Evolutionary conservation across 163 green algal genomes (phyloP).

Genomic region (Scenedesmus sp.): DNA sequence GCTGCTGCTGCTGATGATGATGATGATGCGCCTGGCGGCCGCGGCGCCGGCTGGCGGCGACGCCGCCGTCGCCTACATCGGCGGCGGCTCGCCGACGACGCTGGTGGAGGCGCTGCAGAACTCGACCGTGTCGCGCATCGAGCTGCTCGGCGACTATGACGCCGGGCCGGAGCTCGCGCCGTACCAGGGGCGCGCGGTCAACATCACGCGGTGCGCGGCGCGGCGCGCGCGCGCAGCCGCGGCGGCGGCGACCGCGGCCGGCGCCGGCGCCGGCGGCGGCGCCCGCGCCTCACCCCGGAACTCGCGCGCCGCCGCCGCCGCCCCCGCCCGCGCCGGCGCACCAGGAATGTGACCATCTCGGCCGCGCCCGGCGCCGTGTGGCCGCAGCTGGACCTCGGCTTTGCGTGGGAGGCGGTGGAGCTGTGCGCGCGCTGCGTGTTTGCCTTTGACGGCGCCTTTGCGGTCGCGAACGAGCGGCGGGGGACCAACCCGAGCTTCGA

Average conservation of each 20-base stretch:
- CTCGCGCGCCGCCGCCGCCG: neutral
- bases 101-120: neutral
- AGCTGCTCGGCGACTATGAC: constrained; percentile 4
- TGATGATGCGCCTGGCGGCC: too few relatives aligned
- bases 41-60: too few relatives aligned
- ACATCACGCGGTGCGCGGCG: neutral
- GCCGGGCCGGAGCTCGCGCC: neutral
- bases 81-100: too few relatives aligned
- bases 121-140: neutral
- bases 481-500: neutral
- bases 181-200: neutral
- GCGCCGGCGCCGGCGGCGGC: neutral
- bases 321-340: neutral
- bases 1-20: too few relatives aligned
- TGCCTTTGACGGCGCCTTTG: neutral
- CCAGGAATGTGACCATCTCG: constrained; percentile 9
- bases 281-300: neutral
- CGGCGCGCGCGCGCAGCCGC: too few relatives aligned
- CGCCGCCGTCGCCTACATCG: too few relatives aligned
- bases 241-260: too few relatives aligned
- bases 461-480: neutral
- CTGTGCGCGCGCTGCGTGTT: neutral
- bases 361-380: neutral
- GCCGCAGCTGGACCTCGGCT: neutral
- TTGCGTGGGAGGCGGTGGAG: neutral